phyloP scores from a whole-genome alignment of 2,329 filamentous ascomycete genomes.

The Rosellinia necatrix region DNA sequence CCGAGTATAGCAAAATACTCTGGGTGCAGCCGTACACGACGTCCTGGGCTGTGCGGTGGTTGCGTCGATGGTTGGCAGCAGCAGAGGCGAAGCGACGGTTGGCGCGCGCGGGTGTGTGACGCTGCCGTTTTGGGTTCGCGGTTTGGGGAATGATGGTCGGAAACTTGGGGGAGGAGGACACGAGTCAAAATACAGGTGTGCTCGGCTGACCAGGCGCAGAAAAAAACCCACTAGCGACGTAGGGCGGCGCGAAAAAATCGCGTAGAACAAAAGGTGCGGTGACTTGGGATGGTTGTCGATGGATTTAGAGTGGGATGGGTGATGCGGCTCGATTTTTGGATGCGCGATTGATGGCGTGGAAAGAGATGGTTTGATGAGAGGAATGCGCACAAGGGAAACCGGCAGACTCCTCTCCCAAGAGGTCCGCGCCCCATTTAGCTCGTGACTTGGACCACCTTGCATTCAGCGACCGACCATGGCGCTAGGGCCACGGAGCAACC shows the following conservation, averaged over 20 bases:
- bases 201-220: constrained; percentile 37
- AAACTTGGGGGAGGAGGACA: constrained; percentile 37
- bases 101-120: too few species aligned
- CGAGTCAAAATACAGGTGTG: constrained; percentile 35
- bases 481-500: constrained; percentile 30
- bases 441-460: constrained; percentile 40
- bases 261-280: constrained; percentile 58
- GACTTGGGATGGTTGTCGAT: constrained; percentile 62
- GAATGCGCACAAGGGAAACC: constrained; percentile 41
- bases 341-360: constrained; percentile 59
- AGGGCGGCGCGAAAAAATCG: constrained; percentile 55
- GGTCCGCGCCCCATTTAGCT: constrained; percentile 37
- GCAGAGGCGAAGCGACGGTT: background rate
- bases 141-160: constrained; percentile 18
- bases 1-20: constrained; percentile 16
- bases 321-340: constrained; percentile 58
- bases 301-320: constrained; percentile 62
- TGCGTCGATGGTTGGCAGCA: constrained; percentile 19
- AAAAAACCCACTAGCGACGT: constrained; percentile 44
- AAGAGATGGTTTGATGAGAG: constrained; percentile 43
- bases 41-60: constrained; percentile 10
- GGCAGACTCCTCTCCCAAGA: constrained; percentile 35
- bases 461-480: constrained; percentile 23
- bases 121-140: constrained; percentile 9
- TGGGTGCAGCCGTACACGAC: constrained; percentile 23